Evolutionary conservation across 2,329 filamentous ascomycete genomes (phyloP).

Genomic region (Monosporascus sp.): DNA sequence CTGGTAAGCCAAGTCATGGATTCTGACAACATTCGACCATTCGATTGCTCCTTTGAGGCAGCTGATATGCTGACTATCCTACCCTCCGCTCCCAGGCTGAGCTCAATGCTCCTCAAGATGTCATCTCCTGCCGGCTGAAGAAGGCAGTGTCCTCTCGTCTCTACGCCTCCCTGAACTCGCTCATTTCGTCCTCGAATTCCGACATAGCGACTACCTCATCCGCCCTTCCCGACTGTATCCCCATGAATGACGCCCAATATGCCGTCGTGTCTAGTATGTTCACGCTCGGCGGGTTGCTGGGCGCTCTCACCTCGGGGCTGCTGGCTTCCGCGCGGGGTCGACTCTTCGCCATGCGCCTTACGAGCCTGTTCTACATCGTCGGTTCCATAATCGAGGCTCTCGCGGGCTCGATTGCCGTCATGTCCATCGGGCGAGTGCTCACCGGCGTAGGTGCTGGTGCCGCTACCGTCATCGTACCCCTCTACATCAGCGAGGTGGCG

Average conservation of each 20-base stretch:
- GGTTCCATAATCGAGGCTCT: conserved; percentile 74
- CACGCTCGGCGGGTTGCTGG: conserved; percentile 80
- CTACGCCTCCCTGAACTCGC: conserved; percentile 19
- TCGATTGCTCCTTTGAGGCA: too few relatives aligned
- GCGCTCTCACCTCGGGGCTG: conserved; percentile 74
- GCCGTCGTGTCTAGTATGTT: conserved; percentile 86
- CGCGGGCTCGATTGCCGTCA: conserved; percentile 57
- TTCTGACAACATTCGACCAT: too few relatives aligned
- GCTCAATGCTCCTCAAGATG: conserved; percentile 89
- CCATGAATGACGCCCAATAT: conserved; percentile 77
- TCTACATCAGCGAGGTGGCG: conserved; percentile 90
- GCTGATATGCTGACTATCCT: background rate
- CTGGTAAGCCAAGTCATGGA: conserved; percentile 49
- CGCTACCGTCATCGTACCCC: conserved; percentile 84
- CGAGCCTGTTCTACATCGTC: conserved; percentile 67
- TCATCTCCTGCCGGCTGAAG: conserved; percentile 73
- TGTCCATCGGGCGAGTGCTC: conserved; percentile 71
- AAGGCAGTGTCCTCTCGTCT: conserved; percentile 39
- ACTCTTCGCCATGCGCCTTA: conserved; percentile 68
- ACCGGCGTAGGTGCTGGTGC: conserved; percentile 83
- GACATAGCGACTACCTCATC: conserved; percentile 16
- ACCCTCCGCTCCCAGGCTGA: conserved; percentile 58
- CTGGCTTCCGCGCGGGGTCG: conserved; percentile 74
- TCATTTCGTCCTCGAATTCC: conserved; percentile 20
- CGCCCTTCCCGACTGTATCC: conserved; percentile 70